These are phyloP conservation scores for Coemansia sp. DNA, from an alignment of 371 early-diverging fungal species.

Conservation along the genomic window DNA sequence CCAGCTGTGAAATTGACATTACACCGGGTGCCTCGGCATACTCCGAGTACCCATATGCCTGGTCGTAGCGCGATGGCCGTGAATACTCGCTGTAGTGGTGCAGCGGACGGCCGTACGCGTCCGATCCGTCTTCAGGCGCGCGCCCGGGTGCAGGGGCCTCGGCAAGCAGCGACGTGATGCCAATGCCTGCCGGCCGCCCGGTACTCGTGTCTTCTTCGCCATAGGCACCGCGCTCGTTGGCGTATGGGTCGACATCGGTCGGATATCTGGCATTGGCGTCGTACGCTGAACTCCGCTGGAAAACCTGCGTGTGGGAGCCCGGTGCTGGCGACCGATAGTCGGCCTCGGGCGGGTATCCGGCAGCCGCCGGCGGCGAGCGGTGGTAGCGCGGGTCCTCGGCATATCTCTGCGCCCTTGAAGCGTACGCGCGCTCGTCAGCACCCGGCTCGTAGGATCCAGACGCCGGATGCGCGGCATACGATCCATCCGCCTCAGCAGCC, in stretches of 20 bases:
- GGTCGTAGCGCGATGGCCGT: conserved; percentile 11
- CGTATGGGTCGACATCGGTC: conserved; percentile 9
- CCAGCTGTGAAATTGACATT: conserved; percentile 50
- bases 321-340: conserved; percentile 34
- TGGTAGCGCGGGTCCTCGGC: conserved; percentile 19
- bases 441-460: background rate
- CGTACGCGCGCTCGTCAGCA: conserved; percentile 8
- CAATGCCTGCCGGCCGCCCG: conserved; percentile 29
- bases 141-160: conserved; percentile 18
- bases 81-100: conserved; percentile 14
- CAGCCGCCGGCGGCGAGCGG: conserved; percentile 10
- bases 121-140: conserved; percentile 1
- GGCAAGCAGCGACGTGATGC: conserved; percentile 38
- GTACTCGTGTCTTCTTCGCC: conserved; percentile 8
- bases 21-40: conserved; percentile 24
- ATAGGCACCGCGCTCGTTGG: conserved; percentile 15
- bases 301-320: conserved; percentile 20
- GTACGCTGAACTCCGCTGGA: conserved; percentile 22
- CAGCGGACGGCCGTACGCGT: background rate
- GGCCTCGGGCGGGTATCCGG: conserved; percentile 10
- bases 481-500: background rate
- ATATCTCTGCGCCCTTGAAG: conserved; percentile 2
- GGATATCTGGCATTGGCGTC: conserved; percentile 1
- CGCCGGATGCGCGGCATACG: conserved; percentile 7
- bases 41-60: conserved; percentile 9